Evolutionary conservation across 1,284 basidiomycete species (phyloP), one percentile per base, ranked within the genome.

Genomic region (Puccinia coronata): DNA sequence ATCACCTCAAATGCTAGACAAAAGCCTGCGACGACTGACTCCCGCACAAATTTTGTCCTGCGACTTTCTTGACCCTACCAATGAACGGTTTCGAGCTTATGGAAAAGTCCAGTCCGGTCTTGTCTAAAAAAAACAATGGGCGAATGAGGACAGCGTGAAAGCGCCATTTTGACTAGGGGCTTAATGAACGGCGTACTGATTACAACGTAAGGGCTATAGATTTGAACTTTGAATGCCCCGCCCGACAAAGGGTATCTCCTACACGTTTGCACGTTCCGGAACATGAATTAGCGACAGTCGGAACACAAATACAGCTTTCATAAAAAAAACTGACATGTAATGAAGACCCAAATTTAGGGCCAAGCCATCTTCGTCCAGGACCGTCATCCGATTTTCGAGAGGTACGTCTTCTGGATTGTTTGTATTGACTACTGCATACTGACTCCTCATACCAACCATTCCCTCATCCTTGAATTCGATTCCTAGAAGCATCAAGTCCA

Each of bases 211-310:
- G 97, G 96, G 83, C 91, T 92, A 86, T 95, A 99, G 76, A 99
- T 92, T 86, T 99, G 96, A 0, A 98, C 94, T 87, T 94, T 96
- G 90, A 98, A 97, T 0, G 96, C 95, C n/a, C 97, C 96, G 2
- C 96, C 97, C 16, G 95, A 93, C 82, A 98, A 91, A 2, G 93
- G 91, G 86, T 94, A 94, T 59, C 84, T 83, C 70, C 83, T 84
- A 34, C 31, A 23, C 25, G 20, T 25, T 55, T 14, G 53, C 51
- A 25, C 67, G 28, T 41, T 59, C 28, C 43, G n/a, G 34, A 47
- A 59, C 28, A 67, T 23, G 31, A 31, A 34, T 71, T 20, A 57
- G 67, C n/a, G 25, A 28, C 16, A 49, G 92, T 92, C 72, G 92
- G 93, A 77, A 3, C 82, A 20, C 16, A 23, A 78, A 4, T 39